A percentile compares a stretch with the other conserved stretches of the same genome.
Conservation (phyloP, 345 rosid species). For the Salix viminalis region DNA sequence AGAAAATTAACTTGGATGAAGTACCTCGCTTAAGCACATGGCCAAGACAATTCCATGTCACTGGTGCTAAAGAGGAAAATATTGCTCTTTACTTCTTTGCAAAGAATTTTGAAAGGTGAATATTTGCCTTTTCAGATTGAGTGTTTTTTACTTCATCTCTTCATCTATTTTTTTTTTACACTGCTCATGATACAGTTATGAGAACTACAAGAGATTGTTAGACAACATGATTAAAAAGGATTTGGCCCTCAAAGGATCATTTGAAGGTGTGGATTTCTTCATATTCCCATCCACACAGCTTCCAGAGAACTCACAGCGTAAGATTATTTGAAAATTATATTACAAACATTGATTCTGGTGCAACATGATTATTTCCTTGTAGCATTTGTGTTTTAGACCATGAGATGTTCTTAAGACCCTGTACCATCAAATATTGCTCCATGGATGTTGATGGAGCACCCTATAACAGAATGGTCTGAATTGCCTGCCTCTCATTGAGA, state of each 20-base stretch:
- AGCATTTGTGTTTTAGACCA: not conserved
- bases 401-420: not conserved
- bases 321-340: slow-evolving; percentile 28
- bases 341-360: not conserved
- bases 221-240: slow-evolving; percentile 77
- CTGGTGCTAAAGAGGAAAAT: slow-evolving; percentile 73
- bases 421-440: not conserved
- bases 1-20: slow-evolving; percentile 56
- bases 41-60: slow-evolving; percentile 73
- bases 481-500: too few relatives aligned
- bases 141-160: slow-evolving; percentile 1
- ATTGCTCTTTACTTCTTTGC: slow-evolving; percentile 98
- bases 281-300: slow-evolving; percentile 86
- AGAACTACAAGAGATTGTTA: slow-evolving; percentile 65
- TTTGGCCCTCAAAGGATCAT: slow-evolving; percentile 76
- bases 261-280: slow-evolving; percentile 69
- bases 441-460: not conserved
- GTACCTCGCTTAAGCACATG: slow-evolving; percentile 76
- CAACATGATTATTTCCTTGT: not conserved
- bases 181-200: slow-evolving; percentile 54
- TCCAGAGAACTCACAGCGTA: slow-evolving; percentile 84
- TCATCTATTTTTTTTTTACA: slow-evolving; percentile 8
- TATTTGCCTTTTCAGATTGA: not conserved
- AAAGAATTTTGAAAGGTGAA: slow-evolving; percentile 74
- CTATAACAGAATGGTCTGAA: too few relatives aligned